These are phyloP conservation scores for Proliferodiscus dingleyae DNA, from an alignment of 2,329 filamentous ascomycete genomes.

Conservation along the genomic window DNA sequence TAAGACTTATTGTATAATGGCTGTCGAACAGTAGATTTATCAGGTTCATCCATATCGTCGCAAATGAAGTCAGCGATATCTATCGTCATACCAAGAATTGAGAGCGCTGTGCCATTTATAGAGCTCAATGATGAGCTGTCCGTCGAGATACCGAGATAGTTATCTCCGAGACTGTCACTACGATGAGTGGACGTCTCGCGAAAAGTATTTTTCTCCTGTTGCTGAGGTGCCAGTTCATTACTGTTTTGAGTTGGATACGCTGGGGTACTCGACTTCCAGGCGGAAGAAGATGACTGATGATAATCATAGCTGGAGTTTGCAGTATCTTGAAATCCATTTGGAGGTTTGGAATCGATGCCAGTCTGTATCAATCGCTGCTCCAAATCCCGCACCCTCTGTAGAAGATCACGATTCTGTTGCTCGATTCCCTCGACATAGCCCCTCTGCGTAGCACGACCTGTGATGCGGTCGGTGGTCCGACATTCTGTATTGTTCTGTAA, in stretches of 20 bases:
- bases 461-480: conserved; percentile 79
- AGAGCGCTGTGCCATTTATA: conserved; percentile 71
- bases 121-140: conserved; percentile 64
- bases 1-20: conserved; percentile 67
- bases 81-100: conserved; percentile 73
- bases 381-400: conserved; percentile 61
- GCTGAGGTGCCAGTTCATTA: conserved; percentile 3
- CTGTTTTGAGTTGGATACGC: conserved; percentile 8
- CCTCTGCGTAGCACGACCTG: conserved; percentile 70
- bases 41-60: conserved; percentile 59
- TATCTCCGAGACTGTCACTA: conserved; percentile 46
- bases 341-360: conserved; percentile 55
- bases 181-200: conserved; percentile 23
- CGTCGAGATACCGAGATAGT: conserved; percentile 57
- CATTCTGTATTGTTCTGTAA: conserved; percentile 71
- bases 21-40: conserved; percentile 36
- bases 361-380: conserved; percentile 59
- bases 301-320: conserved; percentile 16
- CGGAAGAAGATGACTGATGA: conserved; percentile 10
- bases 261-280: conserved; percentile 15
- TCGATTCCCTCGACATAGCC: conserved; percentile 77
- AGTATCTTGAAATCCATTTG: conserved; percentile 26
- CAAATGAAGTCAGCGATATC: conserved; percentile 70
- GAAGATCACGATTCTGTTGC: conserved; percentile 63
- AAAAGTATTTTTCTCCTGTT: conserved; percentile 24